These are phyloP conservation scores for Suillus lakei DNA, from an alignment of 768 basidiomycete species.

Conservation along the genomic window DNA sequence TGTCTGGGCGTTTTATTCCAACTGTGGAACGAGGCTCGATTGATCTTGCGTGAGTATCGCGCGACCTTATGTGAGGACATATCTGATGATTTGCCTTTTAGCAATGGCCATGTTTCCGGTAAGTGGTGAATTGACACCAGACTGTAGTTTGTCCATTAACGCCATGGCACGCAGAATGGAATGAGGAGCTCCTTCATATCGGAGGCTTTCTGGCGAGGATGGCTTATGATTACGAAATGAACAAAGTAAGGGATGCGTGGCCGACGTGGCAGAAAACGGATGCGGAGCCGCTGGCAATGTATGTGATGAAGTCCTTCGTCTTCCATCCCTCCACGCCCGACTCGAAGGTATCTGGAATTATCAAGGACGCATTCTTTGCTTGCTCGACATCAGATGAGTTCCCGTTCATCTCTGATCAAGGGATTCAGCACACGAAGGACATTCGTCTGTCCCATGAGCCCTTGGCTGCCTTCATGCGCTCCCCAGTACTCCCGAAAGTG, in stretches of 20 bases:
- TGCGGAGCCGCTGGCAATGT: slow-evolving; percentile 48
- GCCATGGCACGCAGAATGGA: slow-evolving; percentile 68
- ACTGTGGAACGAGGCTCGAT: slow-evolving; percentile 93
- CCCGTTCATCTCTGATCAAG: slow-evolving; percentile 76
- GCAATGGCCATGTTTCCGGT: slow-evolving; percentile 84
- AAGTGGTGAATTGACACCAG: slow-evolving; percentile 23
- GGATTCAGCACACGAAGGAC: slow-evolving; percentile 64
- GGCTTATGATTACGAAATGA: slow-evolving; percentile 84
- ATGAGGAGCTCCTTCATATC: slow-evolving; percentile 81
- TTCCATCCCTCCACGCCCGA: slow-evolving; percentile 87
- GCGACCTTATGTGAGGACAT: background rate
- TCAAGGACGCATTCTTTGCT: slow-evolving; percentile 78
- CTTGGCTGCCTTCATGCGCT: slow-evolving; percentile 69
- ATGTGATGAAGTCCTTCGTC: slow-evolving; percentile 85
- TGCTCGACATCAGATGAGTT: slow-evolving; percentile 57
- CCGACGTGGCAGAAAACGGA: background rate
- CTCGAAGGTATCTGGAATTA: slow-evolving; percentile 65
- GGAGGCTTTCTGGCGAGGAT: slow-evolving; percentile 81
- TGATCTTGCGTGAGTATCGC: slow-evolving; percentile 67
- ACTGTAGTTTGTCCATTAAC: background rate
- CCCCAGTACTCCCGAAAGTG: slow-evolving; percentile 58
- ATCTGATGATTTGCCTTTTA: slow-evolving; percentile 29
- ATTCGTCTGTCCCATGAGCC: slow-evolving; percentile 72
- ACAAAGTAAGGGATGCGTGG: slow-evolving; percentile 47
- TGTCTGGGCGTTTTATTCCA: slow-evolving; percentile 84